phyloP scores from a whole-genome alignment of 768 basidiomycete species.

The Ramaria rubella region DNA sequence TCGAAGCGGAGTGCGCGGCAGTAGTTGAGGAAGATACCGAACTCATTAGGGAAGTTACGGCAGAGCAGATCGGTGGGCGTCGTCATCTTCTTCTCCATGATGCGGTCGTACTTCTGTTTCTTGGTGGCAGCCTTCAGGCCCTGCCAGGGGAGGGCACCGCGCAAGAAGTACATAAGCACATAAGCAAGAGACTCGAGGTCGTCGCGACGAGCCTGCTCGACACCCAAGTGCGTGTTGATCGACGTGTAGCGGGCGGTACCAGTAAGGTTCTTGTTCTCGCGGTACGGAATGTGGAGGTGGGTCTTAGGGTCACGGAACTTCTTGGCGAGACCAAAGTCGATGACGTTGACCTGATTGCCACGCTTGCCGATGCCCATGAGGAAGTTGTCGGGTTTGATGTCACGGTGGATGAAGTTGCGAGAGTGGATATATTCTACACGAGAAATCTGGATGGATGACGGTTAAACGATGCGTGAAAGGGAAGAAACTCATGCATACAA shows the following conservation, averaged over 20 bases:
- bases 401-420: constrained; percentile 94
- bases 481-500: constrained; percentile 47
- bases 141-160: constrained; percentile 97
- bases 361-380: constrained; percentile 99
- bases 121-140: constrained; percentile 99
- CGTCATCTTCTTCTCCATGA: constrained; percentile 99
- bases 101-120: constrained; percentile 99
- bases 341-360: constrained; percentile 98
- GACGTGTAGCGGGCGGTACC: constrained; percentile 99
- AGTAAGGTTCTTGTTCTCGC: constrained; percentile 99
- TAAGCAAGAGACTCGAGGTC: constrained; percentile 98
- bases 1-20: constrained; percentile 98
- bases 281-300: constrained; percentile 97
- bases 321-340: constrained; percentile 95
- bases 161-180: constrained; percentile 99
- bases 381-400: constrained; percentile 99
- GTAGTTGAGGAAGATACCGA: constrained; percentile 98
- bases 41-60: constrained; percentile 99
- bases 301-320: constrained; percentile 99
- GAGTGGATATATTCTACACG: constrained; percentile 99
- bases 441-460: constrained; percentile 66
- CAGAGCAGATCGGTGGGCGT: constrained; percentile 94
- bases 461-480: not conserved
- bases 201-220: constrained; percentile 96
- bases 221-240: constrained; percentile 98